phyloP scores from a whole-genome alignment of 2,329 filamentous ascomycete genomes.

The Sodiomyces alkalinus region DNA sequence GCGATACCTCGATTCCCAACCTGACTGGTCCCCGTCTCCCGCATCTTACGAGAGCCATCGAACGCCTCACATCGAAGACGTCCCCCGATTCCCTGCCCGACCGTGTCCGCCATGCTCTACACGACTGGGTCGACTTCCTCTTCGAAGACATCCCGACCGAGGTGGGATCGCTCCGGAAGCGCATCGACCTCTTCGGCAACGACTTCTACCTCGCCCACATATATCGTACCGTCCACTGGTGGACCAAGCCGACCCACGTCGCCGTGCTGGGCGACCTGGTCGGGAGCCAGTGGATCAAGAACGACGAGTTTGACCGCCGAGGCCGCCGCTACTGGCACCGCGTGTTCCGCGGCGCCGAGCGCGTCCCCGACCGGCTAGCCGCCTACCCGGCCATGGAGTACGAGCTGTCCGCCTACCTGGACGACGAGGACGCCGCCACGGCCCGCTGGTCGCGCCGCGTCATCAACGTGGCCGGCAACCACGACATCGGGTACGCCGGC shows the following conservation, averaged over 20 bases:
- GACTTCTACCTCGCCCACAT: slow-evolving; percentile 92
- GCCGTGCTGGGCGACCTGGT: slow-evolving; percentile 81
- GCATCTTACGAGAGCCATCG: slow-evolving; percentile 30
- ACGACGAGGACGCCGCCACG: slow-evolving; percentile 23
- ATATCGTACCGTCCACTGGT: slow-evolving; percentile 72
- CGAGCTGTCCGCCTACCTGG: slow-evolving; percentile 31
- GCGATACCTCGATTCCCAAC: slow-evolving; percentile 67
- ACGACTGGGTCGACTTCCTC: slow-evolving; percentile 45
- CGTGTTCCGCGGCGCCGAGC: slow-evolving; percentile 55
- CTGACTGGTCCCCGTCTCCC: slow-evolving; percentile 36
- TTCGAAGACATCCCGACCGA: slow-evolving; percentile 55
- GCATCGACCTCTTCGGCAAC: slow-evolving; percentile 79
- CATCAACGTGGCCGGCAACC: slow-evolving; percentile 87
- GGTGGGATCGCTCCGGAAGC: slow-evolving; percentile 56
- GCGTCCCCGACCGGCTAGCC: slow-evolving; percentile 43
- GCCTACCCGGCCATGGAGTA: slow-evolving; percentile 31
- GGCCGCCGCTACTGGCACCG: slow-evolving; percentile 65
- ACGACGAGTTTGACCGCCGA: slow-evolving; percentile 67
- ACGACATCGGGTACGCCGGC: slow-evolving; percentile 92
- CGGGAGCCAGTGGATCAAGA: slow-evolving; percentile 86
- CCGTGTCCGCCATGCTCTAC: slow-evolving; percentile 35
- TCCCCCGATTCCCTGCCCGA: slow-evolving; percentile 30
- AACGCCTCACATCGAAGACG: slow-evolving; percentile 31
- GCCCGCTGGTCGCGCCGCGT: slow-evolving; percentile 71
- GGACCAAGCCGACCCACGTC: slow-evolving; percentile 71